Evolutionary conservation across 75 land plant species (phyloP).

Genomic region (Pinus taeda): DNA sequence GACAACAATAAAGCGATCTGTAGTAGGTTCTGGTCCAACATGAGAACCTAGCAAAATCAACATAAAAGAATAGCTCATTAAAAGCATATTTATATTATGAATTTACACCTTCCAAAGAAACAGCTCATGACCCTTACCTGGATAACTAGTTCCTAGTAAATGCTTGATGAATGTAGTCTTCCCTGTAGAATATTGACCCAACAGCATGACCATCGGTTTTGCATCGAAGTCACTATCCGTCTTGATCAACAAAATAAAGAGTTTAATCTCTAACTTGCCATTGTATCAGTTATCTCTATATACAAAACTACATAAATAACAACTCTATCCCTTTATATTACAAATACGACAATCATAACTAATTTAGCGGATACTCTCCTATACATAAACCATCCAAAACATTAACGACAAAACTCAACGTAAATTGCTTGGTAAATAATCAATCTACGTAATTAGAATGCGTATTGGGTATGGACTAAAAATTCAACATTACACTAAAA

Average conservation of each 20-base stretch:
- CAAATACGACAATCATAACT: no score
- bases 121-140: slow-evolving; percentile 35
- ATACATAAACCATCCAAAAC: no score
- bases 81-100: neutral
- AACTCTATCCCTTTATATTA: no score
- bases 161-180: slow-evolving; percentile 98
- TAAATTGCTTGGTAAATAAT: no score
- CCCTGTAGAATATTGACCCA: slow-evolving; percentile 98
- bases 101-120: neutral
- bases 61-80: neutral
- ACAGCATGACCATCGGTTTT: slow-evolving; percentile 95
- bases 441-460: no score
- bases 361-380: no score
- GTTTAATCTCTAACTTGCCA: neutral
- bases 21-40: slow-evolving; percentile 99
- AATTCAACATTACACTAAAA: neutral
- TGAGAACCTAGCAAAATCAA: slow-evolving; percentile 61
- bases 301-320: no score
- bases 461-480: no score
- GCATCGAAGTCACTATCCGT: slow-evolving; percentile 95
- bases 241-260: slow-evolving; percentile 24
- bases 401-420: no score
- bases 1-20: slow-evolving; percentile 93
- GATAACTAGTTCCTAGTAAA: slow-evolving; percentile 64
- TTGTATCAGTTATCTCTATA: neutral